Conservation (phyloP, 169 alveolate species). For the Eimeria necatrix region DNA sequence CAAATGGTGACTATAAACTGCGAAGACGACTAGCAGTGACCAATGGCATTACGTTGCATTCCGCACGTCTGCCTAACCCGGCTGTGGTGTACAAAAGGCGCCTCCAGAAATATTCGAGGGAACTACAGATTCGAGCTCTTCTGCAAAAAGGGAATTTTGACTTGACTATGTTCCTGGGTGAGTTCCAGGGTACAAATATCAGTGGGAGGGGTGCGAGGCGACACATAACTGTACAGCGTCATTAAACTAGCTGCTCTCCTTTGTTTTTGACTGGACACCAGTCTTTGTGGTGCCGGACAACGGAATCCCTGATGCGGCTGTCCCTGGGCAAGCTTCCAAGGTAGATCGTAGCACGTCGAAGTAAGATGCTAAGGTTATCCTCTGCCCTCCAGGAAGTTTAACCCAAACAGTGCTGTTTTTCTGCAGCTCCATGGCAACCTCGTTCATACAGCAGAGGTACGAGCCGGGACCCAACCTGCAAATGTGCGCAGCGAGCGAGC, state of each 20-base stretch:
- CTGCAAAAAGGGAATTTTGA: not conserved
- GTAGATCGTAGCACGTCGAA: slow-evolving; percentile 36
- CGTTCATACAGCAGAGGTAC: slow-evolving; percentile 64
- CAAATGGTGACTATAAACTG: too few species aligned
- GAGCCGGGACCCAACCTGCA: slow-evolving; percentile 70
- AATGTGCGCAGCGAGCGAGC: slow-evolving; percentile 46
- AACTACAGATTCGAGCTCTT: not conserved
- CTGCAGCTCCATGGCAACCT: slow-evolving; percentile 67
- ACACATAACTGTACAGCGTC: not conserved
- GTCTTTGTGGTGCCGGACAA: not conserved
- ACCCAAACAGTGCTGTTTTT: slow-evolving; percentile 32
- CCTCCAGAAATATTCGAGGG: not conserved
- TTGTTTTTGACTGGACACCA: not conserved
- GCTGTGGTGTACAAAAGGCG: too few species aligned
- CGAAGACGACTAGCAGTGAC: too few species aligned
- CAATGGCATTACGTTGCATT: too few species aligned
- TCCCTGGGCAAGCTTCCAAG: not conserved
- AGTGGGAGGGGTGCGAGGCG: not conserved
- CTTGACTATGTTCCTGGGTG: not conserved
- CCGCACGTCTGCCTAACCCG: too few species aligned
- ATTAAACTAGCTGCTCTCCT: slow-evolving; percentile 14
- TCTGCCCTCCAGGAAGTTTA: slow-evolving; percentile 8
- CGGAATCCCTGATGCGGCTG: not conserved
- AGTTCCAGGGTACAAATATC: not conserved
- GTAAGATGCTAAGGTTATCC: not conserved